Percentiles rank a stretch among this genome's conserved stretches.
Conservation (phyloP, 1,139 yeast species). For the Yamadazyma sp. region DNA sequence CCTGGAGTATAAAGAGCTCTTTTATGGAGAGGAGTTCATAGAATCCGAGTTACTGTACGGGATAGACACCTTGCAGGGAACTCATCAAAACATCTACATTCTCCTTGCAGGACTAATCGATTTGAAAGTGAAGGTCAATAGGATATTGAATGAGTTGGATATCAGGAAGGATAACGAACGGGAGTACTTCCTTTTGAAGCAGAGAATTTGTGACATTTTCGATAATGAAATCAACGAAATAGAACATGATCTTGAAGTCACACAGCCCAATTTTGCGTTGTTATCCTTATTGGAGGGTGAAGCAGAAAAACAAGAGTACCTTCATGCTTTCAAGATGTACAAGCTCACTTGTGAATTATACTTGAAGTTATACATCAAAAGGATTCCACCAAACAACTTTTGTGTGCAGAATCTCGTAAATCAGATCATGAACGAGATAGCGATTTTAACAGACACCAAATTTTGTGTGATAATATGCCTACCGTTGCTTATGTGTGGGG, state of each 20-base stretch:
- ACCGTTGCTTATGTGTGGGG: conserved; percentile 27
- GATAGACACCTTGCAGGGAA: conserved; percentile 24
- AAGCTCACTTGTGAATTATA: conserved; percentile 4
- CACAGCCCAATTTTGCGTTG: conserved; percentile 10
- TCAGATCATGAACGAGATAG: conserved; percentile 9
- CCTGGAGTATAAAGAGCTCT: conserved; percentile 15
- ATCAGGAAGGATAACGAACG: conserved; percentile 5
- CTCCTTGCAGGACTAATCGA: conserved; percentile 22
- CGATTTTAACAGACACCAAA: conserved; percentile 7
- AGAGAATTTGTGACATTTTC: conserved; percentile 1
- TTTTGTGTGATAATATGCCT: conserved; percentile 13
- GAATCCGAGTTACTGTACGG: conserved; percentile 18
- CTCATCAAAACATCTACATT: conserved; percentile 19
- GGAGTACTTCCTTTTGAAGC: conserved; percentile 1
- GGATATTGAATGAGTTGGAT: conserved; percentile 4
- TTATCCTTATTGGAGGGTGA: conserved; percentile 7
- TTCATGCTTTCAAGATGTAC: conserved; percentile 6
- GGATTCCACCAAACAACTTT: conserved; percentile 8
- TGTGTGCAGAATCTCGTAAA: conserved; percentile 10
- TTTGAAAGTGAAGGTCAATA: conserved; percentile 16
- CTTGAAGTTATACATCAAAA: conserved; percentile 10
- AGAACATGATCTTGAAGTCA: conserved; percentile 7
- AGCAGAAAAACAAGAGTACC: conserved; percentile 7
- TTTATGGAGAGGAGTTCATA: conserved; percentile 19
- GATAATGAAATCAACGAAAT: conserved; percentile 4